phyloP scores from a whole-genome alignment of 148 eudicot species.

The Cornus kousa region DNA sequence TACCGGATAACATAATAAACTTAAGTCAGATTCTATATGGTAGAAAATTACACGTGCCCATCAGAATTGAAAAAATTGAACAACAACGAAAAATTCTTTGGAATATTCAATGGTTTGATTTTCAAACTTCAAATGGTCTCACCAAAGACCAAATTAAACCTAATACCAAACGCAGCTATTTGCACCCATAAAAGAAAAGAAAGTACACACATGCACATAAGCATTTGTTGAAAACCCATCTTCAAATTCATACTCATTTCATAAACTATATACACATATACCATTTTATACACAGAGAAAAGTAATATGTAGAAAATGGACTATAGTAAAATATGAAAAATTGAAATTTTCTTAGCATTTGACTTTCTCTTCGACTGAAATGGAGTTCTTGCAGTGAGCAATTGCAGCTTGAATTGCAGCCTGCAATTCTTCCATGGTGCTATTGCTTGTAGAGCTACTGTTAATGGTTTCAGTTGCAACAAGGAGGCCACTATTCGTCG shows the following conservation, averaged over 20 bases:
- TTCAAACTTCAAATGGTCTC: neutral
- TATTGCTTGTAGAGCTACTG: slow-evolving; percentile 43
- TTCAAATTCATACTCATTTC: neutral
- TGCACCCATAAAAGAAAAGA: no score
- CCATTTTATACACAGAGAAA: no score
- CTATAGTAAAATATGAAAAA: no score
- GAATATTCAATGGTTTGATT: neutral
- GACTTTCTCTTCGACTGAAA: slow-evolving; percentile 34
- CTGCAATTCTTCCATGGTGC: slow-evolving; percentile 89
- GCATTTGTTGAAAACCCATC: neutral
- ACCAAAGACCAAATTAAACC: neutral
- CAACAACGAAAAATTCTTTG: neutral
- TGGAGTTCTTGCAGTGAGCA: slow-evolving; percentile 88
- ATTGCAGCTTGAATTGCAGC: slow-evolving; percentile 92
- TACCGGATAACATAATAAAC: neutral
- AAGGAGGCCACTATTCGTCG: slow-evolving; percentile 49
- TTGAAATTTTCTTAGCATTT: neutral
- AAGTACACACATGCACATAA: neutral
- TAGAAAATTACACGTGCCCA: neutral
- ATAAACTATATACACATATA: neutral
- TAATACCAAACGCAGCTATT: neutral
- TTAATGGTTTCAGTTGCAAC: slow-evolving; percentile 26
- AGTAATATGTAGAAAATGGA: neutral
- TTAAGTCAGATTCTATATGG: neutral
- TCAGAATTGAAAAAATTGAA: neutral